These are phyloP conservation scores for Fagopyrum tataricum DNA, from an alignment of 148 eudicot species.

Conservation along the genomic window DNA sequence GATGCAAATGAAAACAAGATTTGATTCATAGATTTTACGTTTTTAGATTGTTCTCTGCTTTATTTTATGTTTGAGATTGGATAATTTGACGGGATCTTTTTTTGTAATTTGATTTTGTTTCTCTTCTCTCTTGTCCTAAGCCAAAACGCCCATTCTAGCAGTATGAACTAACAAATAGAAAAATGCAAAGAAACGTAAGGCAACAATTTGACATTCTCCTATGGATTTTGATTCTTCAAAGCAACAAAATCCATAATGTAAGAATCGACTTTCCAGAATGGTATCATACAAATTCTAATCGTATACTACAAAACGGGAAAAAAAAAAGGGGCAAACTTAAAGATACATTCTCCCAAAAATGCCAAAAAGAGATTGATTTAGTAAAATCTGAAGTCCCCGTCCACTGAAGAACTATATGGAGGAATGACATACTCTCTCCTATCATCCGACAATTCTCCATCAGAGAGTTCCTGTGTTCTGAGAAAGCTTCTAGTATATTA, in stretches of 20 bases:
- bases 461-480: neutral
- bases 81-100: neutral
- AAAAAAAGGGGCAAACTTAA: neutral
- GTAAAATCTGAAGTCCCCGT: neutral
- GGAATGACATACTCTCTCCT: neutral
- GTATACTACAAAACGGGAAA: neutral
- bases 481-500: neutral
- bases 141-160: no score
- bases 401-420: neutral
- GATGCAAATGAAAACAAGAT: slow-evolving; percentile 15
- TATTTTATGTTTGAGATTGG: neutral
- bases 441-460: neutral
- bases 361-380: slow-evolving; percentile 1
- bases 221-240: neutral
- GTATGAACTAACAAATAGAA: neutral
- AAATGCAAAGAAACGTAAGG: no score
- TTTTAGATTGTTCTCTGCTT: neutral
- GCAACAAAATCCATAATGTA: neutral
- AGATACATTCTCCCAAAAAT: neutral
- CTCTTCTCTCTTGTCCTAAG: neutral
- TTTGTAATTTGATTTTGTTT: neutral
- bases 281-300: neutral
- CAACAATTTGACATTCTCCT: neutral
- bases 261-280: neutral
- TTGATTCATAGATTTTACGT: neutral